Base-by-base conservation (phyloP, 805 yeast species). In the Alloascoidea africana region DNA sequence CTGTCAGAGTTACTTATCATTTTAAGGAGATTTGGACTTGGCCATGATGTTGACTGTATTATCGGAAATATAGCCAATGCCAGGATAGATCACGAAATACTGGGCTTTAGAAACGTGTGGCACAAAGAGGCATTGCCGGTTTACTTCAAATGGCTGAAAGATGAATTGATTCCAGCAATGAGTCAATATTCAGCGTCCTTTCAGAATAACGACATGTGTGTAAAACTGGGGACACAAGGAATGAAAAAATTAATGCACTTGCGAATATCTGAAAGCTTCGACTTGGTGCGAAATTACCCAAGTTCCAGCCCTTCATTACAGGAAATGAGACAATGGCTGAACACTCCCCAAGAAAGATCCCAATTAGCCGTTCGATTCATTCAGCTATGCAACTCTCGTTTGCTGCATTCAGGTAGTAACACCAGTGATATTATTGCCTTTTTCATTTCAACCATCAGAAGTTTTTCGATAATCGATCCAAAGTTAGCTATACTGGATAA, bases 381-480 rank as follows among this genome's bases (percentile, higher is more conserved):
- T 4, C 42, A 46, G 0, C 47, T 57, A 1, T 70, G 80, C 39
- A 51, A 60, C 16, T 49, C 46, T 23, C 52, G 66, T 23, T 51
- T 86, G 6, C 59, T 87, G 15, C 91, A 84, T 47, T 79, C 94
- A 3, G 94, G 95, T 15, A 69, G 80, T 1, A 74, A 80, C 45
- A 89, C 97, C 0, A 65, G 67, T 3, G 83, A 76, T 37, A 74
- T 85, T 4, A 68, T 89, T 17, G 56, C 70, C 2, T 71, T 68
- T 38, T 89, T 83, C 50, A 73, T 81, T 3, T 70, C 74, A 13
- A 73, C 87, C 1, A 78, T 87, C 34, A 66, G 73, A 44, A 66
- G 86, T 0, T 84, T 89, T 41, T 52, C 78, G 17, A 57, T 76
- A 0, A 61, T 91, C n/a, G 97, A 89, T 48, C 93, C 94, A 4